These are phyloP conservation scores for Mortierella antarctica DNA, from an alignment of 192 early-diverging fungal genomes.

Conservation along the genomic window DNA sequence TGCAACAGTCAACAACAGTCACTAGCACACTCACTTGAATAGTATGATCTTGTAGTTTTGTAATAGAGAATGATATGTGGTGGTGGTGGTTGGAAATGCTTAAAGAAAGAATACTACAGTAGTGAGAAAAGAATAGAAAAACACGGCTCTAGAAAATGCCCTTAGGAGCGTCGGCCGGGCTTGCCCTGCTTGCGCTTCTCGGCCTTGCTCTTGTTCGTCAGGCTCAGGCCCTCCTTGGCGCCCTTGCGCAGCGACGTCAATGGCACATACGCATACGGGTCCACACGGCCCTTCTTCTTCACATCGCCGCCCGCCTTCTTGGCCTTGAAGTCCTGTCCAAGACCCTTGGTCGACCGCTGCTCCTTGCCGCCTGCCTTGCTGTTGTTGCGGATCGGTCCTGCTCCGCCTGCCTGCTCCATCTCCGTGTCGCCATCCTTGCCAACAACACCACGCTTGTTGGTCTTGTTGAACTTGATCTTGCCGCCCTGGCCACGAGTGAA, in stretches of 20 bases:
- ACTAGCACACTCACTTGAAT: no score
- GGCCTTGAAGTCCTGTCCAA: conserved; percentile 87
- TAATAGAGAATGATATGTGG: background rate
- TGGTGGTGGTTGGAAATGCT: background rate
- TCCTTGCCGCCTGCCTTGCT: conserved; percentile 43
- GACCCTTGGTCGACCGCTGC: conserved; percentile 51
- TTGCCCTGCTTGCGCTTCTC: conserved; percentile 50
- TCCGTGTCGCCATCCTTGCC: conserved; percentile 76
- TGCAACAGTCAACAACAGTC: background rate
- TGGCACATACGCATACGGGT: conserved; percentile 98
- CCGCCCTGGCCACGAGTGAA: conserved; percentile 86
- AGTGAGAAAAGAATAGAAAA: background rate
- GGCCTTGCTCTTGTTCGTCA: conserved; percentile 50
- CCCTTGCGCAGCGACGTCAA: conserved; percentile 63
- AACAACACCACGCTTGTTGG: conserved; percentile 65
- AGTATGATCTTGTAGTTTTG: no score
- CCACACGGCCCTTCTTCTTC: conserved; percentile 84
- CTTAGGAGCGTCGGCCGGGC: conserved; percentile 32
- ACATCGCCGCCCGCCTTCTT: conserved; percentile 94
- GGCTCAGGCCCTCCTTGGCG: conserved; percentile 33
- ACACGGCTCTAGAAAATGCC: background rate
- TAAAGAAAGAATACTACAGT: background rate
- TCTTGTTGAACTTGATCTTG: conserved; percentile 92
- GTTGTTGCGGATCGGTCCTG: conserved; percentile 52
- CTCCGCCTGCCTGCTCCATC: conserved; percentile 40